These are phyloP conservation scores for Lasiodiplodia gonubiensis DNA, from an alignment of 2,329 filamentous ascomycete genomes.

Conservation along the genomic window DNA sequence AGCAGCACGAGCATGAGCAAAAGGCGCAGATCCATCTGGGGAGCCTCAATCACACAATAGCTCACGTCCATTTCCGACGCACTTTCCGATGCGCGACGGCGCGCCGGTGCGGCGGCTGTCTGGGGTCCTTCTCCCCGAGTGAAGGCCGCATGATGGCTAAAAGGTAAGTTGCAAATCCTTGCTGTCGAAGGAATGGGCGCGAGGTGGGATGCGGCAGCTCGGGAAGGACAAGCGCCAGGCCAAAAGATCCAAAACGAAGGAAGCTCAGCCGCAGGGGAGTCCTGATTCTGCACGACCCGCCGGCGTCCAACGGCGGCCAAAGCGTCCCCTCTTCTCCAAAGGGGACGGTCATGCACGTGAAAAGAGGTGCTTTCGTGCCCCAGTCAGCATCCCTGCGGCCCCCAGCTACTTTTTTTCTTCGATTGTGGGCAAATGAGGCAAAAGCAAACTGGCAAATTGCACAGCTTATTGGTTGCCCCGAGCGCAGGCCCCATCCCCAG, in stretches of 20 bases:
- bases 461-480: background rate
- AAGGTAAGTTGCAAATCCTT: background rate
- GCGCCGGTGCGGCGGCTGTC: conserved; percentile 15
- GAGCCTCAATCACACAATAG: conserved; percentile 22
- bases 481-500: background rate
- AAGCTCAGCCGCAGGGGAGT: background rate
- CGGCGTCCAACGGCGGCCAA: conserved; percentile 2
- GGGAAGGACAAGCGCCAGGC: background rate
- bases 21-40: conserved; percentile 20
- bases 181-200: conserved; percentile 21
- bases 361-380: conserved; percentile 1
- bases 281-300: conserved; percentile 25
- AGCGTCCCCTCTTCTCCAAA: background rate
- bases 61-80: conserved; percentile 7
- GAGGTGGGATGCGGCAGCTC: conserved; percentile 19
- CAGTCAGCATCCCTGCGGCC: conserved; percentile 1
- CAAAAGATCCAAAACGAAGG: background rate
- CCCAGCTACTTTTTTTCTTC: background rate
- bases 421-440: conserved; percentile 6
- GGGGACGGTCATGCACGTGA: conserved; percentile 2
- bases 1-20: conserved; percentile 15
- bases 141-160: conserved; percentile 1
- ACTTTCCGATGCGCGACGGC: background rate
- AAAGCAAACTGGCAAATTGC: background rate
- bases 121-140: conserved; percentile 15